Evolutionary conservation across 2,329 filamentous ascomycete genomes (phyloP), one percentile per base, ranked within the genome.

Genomic region (Fusarium sp.): DNA sequence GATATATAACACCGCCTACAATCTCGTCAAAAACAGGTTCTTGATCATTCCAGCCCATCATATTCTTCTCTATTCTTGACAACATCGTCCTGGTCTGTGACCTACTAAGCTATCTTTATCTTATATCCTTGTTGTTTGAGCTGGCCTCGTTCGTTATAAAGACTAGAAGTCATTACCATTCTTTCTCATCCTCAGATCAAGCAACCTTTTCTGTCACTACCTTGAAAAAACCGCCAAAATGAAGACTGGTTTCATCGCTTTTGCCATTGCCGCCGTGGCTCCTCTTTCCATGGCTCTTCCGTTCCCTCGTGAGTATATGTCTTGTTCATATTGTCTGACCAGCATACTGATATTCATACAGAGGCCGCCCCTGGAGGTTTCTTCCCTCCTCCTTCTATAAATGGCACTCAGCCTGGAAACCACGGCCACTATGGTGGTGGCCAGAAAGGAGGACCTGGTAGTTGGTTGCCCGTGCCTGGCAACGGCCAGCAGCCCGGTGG

Each of bases 211-310:
- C 56, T 55, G 60, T 48, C 54, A 61, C 49, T 57, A 63, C 42
- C n/a, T 54, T 42, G 42, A 33, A 31, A 14, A 41, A 38, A 7
- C 28, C 8, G 52, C 60, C 63, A 74, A 65, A n/a, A 79, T 79
- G 78, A 79, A 79, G 76, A 68, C 75, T 59, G 68, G 57, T 56
- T 66, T 69, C 49, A 26, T 74, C 54, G 41, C 73, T 42, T 48
- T 79, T 35, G 36, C 70, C 51, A 52, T 79, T 51, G 72, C 75
- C 45, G 63, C 58, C 31, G 59, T 69, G 57, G 71, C 69, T 15
- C 66, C 77, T 15, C 48, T 79, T 33, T 68, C 66, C 6, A 28
- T 66, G 42, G 74, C 78, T 48, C 49, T 72, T 39, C 58, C 72
- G 35, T 57, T 72, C 49, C 75, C 62, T 7, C 47, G 75, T 77